A percentile compares a stretch with the other conserved stretches of the same genome.
phyloP scores from a whole-genome alignment of 768 basidiomycete genomes.

The Saitozyma sp. region DNA sequence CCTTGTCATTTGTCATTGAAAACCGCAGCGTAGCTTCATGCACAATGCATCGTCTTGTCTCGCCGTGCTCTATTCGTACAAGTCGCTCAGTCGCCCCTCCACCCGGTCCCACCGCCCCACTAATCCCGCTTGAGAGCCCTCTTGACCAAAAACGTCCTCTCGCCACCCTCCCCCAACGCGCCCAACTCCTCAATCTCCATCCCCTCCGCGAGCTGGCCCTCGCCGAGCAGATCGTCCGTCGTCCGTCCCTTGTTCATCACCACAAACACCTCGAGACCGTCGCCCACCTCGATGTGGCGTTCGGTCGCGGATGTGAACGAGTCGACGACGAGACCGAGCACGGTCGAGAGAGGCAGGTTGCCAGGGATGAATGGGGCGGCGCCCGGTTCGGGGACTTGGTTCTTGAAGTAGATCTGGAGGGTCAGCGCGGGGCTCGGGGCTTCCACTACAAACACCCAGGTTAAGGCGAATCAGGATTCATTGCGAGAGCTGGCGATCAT shows the following conservation, averaged over 20 bases:
- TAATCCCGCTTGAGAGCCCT: conserved; percentile 45
- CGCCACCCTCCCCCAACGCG: conserved; percentile 36
- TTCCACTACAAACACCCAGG: background rate
- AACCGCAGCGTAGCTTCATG: conserved; percentile 3
- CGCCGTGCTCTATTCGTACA: background rate
- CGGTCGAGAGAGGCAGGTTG: conserved; percentile 76
- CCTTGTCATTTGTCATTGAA: too few species aligned
- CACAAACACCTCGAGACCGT: conserved; percentile 89
- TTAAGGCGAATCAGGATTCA: too few species aligned
- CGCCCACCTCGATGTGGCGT: conserved; percentile 98
- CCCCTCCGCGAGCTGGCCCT: conserved; percentile 30
- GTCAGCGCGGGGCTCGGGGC: conserved; percentile 11
- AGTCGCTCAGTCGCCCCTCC: background rate
- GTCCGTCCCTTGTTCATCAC: conserved; percentile 71
- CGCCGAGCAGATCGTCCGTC: conserved; percentile 56
- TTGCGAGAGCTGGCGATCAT: too few species aligned
- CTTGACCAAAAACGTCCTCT: conserved; percentile 43
- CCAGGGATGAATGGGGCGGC: conserved; percentile 65
- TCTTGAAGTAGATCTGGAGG: conserved; percentile 92
- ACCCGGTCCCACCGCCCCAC: background rate
- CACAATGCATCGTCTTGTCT: background rate
- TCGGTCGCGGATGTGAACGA: conserved; percentile 97
- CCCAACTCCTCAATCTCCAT: conserved; percentile 45
- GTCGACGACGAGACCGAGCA: conserved; percentile 86
- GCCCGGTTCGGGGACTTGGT: conserved; percentile 75